These are phyloP conservation scores for Suillus cothurnatus DNA, from an alignment of 768 basidiomycete species.

Conservation along the genomic window DNA sequence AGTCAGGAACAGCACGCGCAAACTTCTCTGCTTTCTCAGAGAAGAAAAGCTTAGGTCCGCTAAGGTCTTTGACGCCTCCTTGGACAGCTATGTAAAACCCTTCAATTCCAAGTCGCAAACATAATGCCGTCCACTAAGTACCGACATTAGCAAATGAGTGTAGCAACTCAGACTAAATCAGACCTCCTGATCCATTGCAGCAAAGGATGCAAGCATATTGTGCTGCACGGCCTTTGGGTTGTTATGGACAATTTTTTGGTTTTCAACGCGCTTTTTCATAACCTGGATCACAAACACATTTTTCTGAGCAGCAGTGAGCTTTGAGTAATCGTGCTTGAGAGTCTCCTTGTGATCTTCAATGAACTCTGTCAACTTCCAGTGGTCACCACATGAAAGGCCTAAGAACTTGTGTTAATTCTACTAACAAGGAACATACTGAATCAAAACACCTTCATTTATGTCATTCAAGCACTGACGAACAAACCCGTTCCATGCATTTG, in stretches of 20 bases:
- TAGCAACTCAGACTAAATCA: not conserved
- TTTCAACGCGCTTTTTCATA: not conserved
- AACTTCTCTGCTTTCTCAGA: conserved; percentile 8
- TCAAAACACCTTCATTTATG: not conserved
- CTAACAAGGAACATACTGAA: not conserved
- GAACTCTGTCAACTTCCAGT: not conserved
- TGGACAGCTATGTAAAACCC: conserved; percentile 3
- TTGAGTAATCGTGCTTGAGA: not conserved
- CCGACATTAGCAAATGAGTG: not conserved
- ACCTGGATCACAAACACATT: not conserved
- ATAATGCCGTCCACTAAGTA: conserved; percentile 3
- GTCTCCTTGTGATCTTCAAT: not conserved
- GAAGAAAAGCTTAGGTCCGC: conserved; percentile 5
- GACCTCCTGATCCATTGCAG: conserved; percentile 7
- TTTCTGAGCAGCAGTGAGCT: not conserved
- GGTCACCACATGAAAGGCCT: not conserved
- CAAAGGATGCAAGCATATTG: not conserved
- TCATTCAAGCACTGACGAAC: not conserved
- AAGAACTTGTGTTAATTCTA: not conserved
- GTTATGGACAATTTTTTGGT: not conserved
- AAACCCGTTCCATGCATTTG: not conserved
- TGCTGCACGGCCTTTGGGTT: not conserved
- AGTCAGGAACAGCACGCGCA: not conserved
- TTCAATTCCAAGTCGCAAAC: not conserved
- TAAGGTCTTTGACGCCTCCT: not conserved